Evolutionary conservation across 371 early-diverging fungal genomes (phyloP).

Genomic region (Thermomucor indicae-seudaticae): DNA sequence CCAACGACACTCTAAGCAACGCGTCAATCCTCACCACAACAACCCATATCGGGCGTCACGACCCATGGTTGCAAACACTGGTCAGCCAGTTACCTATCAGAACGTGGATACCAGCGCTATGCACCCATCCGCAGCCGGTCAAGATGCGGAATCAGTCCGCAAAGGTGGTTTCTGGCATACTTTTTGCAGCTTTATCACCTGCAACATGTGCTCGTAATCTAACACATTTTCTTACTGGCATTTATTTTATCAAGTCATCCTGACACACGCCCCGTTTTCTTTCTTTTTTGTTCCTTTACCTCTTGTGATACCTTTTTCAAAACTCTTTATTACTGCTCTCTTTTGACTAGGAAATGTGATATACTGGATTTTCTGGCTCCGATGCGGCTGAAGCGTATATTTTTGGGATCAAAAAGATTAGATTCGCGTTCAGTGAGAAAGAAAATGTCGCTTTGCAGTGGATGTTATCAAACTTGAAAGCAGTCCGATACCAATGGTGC

Average conservation of each 20-base stretch:
- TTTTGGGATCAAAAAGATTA: too few relatives aligned
- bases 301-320: too few relatives aligned
- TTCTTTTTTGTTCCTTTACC: too few relatives aligned
- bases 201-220: conserved; percentile 14
- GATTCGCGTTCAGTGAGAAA: too few relatives aligned
- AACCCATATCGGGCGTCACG: conserved; percentile 11
- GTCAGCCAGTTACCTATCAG: conserved; percentile 19
- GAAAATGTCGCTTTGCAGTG: conserved; percentile 21
- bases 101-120: conserved; percentile 14
- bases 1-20: conserved; percentile 12
- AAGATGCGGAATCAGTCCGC: conserved; percentile 15
- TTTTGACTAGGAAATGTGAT: too few relatives aligned
- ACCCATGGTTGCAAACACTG: conserved; percentile 7
- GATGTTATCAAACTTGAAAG: not conserved
- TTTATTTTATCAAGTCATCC: too few relatives aligned
- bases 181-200: conserved; percentile 12
- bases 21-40: conserved; percentile 5
- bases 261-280: too few relatives aligned
- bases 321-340: too few relatives aligned
- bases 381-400: too few relatives aligned
- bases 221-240: too few relatives aligned
- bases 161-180: conserved; percentile 17
- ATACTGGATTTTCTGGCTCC: too few relatives aligned
- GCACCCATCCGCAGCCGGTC: conserved; percentile 9
- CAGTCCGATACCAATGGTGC: too few relatives aligned